Base-by-base conservation (phyloP, 331 rosid genomes). In the Cydonia oblonga region DNA sequence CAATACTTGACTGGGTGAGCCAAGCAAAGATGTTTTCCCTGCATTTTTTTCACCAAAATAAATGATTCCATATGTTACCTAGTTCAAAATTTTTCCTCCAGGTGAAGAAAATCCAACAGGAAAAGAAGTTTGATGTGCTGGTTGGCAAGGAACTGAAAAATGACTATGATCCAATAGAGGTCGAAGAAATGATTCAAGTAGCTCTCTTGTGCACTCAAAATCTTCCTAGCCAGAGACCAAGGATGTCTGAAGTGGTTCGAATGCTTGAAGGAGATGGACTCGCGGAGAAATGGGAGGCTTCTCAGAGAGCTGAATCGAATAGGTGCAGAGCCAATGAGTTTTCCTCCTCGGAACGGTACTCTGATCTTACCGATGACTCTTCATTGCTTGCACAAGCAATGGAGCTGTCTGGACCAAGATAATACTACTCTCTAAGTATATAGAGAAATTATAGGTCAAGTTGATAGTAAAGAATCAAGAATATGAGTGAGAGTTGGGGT, bases 211-310 rank as follows among this genome's bases (percentile, higher is more conserved):
- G 99, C 32, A 95, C 99, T 53, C 97, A 95, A 44, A 87, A 85
- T 73, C 85, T 88, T 79, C 96, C 99, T 19, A 83, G 82, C 56
- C 87, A 87, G 40, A 84, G 99, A 61, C 99, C 99, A 2, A 95
- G 83, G 86, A 95, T 90, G 99, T 91, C 99, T 22, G 96, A 95
- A 75, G 99, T 91, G 65, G 96, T 95, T 44, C 78, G 99, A 54
- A 95, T 95, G 99, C 97, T 95, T 9, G 97, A 91, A 88, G 99
- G 97, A 66, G 99, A 95, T 67, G 97, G 97, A 0, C 96, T 95
- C 26, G 99, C 92, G 2, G 97, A 95, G 80, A 95, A 91, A 82
- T 95, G 99, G 99, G 99, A 95, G 80, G 96, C 96, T 58, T 80
- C 97, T 19, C 96, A 91, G 77, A 83, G 88, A 70, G 86, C 89